phyloP scores from a whole-genome alignment of 2,329 filamentous ascomycete genomes.

The Colletotrichum sp. region DNA sequence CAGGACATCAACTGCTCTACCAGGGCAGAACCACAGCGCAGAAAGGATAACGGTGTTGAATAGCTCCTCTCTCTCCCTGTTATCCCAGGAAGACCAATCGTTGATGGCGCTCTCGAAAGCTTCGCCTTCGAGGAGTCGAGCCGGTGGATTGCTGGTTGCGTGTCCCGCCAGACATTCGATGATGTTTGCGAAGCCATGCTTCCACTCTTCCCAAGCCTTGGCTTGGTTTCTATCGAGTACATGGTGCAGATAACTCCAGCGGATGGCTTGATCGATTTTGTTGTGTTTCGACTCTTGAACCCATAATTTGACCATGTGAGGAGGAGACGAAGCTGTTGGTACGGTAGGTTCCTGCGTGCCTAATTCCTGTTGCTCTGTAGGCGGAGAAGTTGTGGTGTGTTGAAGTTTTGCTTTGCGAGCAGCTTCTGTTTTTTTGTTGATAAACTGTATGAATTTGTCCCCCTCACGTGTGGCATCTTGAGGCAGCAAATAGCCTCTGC shows the following conservation, averaged over 20 bases:
- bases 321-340: not conserved
- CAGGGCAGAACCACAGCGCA: constrained; percentile 35
- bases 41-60: constrained; percentile 43
- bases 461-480: not conserved
- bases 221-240: not conserved
- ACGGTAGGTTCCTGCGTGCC: not conserved
- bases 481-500: not conserved
- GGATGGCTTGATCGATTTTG: not conserved
- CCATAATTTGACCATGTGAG: not conserved
- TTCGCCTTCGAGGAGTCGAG: constrained; percentile 31
- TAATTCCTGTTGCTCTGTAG: not conserved
- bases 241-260: not conserved
- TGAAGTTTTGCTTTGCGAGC: constrained; percentile 15
- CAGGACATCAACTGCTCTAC: constrained; percentile 36
- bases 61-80: not conserved
- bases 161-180: not conserved
- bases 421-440: not conserved
- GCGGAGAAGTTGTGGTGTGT: not conserved
- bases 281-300: not conserved
- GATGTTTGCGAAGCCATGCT: not conserved
- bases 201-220: not conserved
- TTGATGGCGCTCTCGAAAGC: constrained; percentile 27
- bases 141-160: not conserved
- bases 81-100: constrained; percentile 23
- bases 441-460: not conserved